Evolutionary conservation across 2,329 filamentous ascomycete species (phyloP).

Genomic region (Clonostachys sp.): DNA sequence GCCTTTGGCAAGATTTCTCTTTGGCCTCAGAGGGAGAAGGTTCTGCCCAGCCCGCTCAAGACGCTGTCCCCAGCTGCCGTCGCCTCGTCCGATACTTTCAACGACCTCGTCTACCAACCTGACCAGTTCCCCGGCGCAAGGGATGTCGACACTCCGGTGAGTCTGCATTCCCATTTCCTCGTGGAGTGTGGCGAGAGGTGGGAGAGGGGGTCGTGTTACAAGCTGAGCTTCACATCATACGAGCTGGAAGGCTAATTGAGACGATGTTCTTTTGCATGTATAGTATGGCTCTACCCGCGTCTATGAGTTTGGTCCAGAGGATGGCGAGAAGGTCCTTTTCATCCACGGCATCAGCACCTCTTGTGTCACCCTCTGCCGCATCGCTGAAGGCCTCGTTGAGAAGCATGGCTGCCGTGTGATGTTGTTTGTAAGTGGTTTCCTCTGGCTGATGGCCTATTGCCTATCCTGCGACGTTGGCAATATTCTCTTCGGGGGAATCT

Average conservation of each 20-base stretch:
- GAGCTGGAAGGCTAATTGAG: slow-evolving; percentile 1
- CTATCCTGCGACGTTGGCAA: no score
- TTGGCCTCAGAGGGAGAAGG: slow-evolving; percentile 29
- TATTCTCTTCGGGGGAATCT: no score
- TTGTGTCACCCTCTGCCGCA: slow-evolving; percentile 63
- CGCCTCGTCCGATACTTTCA: slow-evolving; percentile 22
- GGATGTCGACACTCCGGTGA: slow-evolving; percentile 64
- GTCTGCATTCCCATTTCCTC: slow-evolving; percentile 8
- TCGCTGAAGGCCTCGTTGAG: slow-evolving; percentile 63
- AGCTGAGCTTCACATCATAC: neutral
- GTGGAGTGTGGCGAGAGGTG: neutral
- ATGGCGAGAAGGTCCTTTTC: slow-evolving; percentile 70
- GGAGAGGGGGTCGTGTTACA: neutral
- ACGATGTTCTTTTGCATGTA: neutral
- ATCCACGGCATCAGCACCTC: slow-evolving; percentile 84
- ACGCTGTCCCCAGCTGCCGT: slow-evolving; percentile 27
- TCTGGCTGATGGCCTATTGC: no score
- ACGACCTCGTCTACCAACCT: slow-evolving; percentile 51
- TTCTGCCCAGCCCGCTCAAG: slow-evolving; percentile 39
- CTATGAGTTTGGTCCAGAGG: slow-evolving; percentile 76
- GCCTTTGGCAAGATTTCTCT: slow-evolving; percentile 24
- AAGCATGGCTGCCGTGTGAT: slow-evolving; percentile 69
- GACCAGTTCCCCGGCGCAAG: slow-evolving; percentile 68
- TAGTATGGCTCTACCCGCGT: slow-evolving; percentile 70
- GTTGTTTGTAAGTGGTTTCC: slow-evolving; percentile 54